Conservation (phyloP, 176 grass and related monocot genomes). For the Pontederia paniculata region DNA sequence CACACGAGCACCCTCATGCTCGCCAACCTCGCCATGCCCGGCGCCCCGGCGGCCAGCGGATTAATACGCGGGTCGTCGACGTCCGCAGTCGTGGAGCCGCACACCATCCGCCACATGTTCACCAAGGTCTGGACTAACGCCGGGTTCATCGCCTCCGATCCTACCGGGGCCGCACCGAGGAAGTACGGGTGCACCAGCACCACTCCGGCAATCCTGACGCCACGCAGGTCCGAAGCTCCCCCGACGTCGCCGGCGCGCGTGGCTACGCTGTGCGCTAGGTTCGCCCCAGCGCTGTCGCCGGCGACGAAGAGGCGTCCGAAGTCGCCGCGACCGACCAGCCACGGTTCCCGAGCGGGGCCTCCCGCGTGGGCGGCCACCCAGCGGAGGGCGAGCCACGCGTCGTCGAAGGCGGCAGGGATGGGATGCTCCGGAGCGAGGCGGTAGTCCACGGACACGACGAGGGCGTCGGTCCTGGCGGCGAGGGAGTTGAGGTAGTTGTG, state of each 20-base stretch:
- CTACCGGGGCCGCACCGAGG: constrained; percentile 14
- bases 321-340: constrained; percentile 47
- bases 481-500: constrained; percentile 44
- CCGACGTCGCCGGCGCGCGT: constrained; percentile 45
- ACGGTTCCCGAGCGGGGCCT: constrained; percentile 24
- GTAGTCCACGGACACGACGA: constrained; percentile 61
- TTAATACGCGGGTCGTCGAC: constrained; percentile 54
- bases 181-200: constrained; percentile 67
- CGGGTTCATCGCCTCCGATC: not conserved
- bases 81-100: constrained; percentile 25
- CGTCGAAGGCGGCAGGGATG: constrained; percentile 36
- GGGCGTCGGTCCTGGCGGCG: constrained; percentile 22
- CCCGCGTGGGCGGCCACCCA: constrained; percentile 50
- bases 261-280: constrained; percentile 53
- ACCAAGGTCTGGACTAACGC: constrained; percentile 11
- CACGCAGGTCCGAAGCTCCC: constrained; percentile 5
- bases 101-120: constrained; percentile 36
- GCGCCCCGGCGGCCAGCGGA: constrained; percentile 31
- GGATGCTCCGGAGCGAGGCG: constrained; percentile 77
- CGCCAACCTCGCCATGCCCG: constrained; percentile 26
- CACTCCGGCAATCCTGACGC: constrained; percentile 29
- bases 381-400: constrained; percentile 38
- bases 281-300: constrained; percentile 64
- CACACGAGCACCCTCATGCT: constrained; percentile 32
- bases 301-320: constrained; percentile 44